Evolutionary conservation across 129 eudicot genomes (phyloP).

Genomic region (Flaveria linearis): DNA sequence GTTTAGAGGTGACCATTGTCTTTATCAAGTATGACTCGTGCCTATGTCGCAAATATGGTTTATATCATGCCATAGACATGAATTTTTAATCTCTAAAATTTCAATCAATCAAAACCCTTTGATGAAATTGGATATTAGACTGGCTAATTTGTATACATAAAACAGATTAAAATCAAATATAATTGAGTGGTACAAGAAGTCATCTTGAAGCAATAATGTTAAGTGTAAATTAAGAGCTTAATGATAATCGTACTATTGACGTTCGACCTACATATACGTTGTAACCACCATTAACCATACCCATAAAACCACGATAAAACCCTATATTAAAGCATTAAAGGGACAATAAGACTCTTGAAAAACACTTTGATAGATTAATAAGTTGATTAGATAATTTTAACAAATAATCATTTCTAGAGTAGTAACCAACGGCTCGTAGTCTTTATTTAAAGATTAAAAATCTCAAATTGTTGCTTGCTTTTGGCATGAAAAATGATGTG

Average conservation of each 20-base stretch:
- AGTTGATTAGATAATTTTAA: background rate
- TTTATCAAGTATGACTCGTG: slow-evolving; percentile 18
- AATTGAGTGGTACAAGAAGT: background rate
- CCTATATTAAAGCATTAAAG: background rate
- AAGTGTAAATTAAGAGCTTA: background rate
- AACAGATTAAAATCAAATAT: background rate
- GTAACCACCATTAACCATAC: background rate
- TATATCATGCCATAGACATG: slow-evolving; percentile 10
- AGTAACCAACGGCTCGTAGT: background rate
- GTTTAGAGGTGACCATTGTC: background rate
- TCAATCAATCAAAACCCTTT: background rate
- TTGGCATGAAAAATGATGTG: background rate
- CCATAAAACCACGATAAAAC: background rate
- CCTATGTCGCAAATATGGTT: background rate
- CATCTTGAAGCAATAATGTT: background rate
- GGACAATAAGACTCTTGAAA: background rate
- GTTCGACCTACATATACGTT: background rate
- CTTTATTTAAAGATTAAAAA: background rate
- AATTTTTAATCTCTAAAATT: background rate
- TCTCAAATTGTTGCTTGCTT: background rate
- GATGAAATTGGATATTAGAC: too few relatives aligned
- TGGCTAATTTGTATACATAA: too few relatives aligned
- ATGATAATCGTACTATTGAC: background rate
- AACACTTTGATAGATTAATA: background rate
- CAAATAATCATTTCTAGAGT: background rate